Evolutionary conservation across 495 filamentous ascomycete species (phyloP).

Genomic region (Neurospora sp.): DNA sequence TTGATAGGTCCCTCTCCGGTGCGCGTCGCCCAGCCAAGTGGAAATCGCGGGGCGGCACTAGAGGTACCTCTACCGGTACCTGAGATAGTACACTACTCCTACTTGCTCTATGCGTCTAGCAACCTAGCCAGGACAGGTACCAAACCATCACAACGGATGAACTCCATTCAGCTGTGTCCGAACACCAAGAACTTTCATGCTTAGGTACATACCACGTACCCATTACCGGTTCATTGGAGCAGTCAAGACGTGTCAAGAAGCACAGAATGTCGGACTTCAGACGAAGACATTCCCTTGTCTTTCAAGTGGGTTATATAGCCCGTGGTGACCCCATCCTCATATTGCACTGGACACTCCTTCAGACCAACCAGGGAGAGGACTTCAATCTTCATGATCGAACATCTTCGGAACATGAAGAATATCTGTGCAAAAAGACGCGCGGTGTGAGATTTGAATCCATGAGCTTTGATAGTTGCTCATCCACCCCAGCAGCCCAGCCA

Average conservation of each 20-base stretch:
- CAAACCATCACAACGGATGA: not conserved
- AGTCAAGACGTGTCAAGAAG: not conserved
- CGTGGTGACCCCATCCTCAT: not conserved
- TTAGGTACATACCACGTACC: not conserved
- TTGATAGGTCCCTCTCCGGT: not conserved
- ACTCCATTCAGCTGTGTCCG: not conserved
- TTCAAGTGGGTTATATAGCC: not conserved
- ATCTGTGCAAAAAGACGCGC: not conserved
- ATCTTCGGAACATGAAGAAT: not conserved
- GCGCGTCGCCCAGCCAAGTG: not conserved
- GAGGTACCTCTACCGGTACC: not conserved
- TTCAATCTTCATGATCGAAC: not conserved
- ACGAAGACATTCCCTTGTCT: not conserved
- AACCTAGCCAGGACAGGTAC: not conserved
- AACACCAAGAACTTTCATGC: not conserved
- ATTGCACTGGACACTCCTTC: not conserved
- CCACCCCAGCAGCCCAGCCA: not conserved
- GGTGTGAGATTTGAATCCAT: not conserved
- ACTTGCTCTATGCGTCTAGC: not conserved
- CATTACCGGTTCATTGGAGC: not conserved
- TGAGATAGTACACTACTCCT: not conserved
- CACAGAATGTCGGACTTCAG: not conserved
- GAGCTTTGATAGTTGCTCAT: not conserved
- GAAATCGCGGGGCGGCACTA: not conserved
- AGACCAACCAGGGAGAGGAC: not conserved